These are phyloP conservation scores for Pyricularia pennisetigena DNA, from an alignment of 2,329 filamentous ascomycete genomes.

Conservation along the genomic window DNA sequence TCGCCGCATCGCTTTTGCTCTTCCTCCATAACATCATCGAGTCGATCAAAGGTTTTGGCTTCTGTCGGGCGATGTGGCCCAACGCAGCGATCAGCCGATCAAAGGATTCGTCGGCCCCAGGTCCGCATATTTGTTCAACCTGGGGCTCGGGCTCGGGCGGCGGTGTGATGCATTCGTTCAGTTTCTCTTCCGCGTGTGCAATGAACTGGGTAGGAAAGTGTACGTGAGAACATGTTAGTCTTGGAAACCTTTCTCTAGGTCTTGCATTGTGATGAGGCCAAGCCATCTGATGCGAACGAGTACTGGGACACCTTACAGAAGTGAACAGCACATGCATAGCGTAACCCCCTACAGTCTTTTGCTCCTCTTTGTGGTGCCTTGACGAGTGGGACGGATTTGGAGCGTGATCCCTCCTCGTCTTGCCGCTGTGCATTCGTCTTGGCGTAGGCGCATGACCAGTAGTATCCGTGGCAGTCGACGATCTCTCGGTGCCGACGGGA, in stretches of 20 bases:
- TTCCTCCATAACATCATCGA: conserved; percentile 97
- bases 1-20: conserved; percentile 83
- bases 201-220: conserved; percentile 51
- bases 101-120: conserved; percentile 77
- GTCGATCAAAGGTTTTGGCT: conserved; percentile 91
- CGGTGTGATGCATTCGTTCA: conserved; percentile 76
- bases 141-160: conserved; percentile 72
- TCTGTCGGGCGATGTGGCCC: conserved; percentile 87
- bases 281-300: background rate
- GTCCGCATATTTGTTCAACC: conserved; percentile 84
- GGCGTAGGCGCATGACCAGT: conserved; percentile 28
- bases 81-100: conserved; percentile 90
- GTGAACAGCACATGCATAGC: conserved; percentile 94
- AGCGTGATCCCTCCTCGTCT: conserved; percentile 59
- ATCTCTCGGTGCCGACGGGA: conserved; percentile 29
- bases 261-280: background rate
- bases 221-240: background rate
- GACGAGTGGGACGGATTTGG: conserved; percentile 72
- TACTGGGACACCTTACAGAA: conserved; percentile 45
- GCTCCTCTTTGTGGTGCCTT: conserved; percentile 60
- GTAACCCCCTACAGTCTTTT: conserved; percentile 95
- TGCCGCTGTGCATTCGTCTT: conserved; percentile 54
- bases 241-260: background rate
- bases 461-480: conserved; percentile 35
- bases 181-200: conserved; percentile 90